Conservation (phyloP, 2,329 filamentous ascomycete species). For the Cladosporium sp. region DNA sequence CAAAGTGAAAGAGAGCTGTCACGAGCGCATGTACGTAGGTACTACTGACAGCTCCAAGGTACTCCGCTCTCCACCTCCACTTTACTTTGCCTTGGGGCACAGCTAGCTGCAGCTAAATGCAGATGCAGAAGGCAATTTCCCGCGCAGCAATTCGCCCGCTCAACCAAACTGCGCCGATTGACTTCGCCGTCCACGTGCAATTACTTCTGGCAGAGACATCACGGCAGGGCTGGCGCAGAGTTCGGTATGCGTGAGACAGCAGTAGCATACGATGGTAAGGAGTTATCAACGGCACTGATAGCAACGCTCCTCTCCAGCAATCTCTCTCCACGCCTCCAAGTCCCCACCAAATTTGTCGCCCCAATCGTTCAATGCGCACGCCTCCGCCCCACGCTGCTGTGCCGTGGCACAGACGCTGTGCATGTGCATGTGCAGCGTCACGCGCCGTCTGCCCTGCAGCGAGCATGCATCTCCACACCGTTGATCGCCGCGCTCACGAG, state of each 20-base stretch:
- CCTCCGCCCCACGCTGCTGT: background rate
- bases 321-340: background rate
- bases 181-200: constrained; percentile 8
- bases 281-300: background rate
- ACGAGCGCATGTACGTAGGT: background rate
- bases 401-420: constrained; percentile 9
- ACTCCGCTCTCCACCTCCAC: background rate
- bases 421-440: constrained; percentile 1
- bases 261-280: background rate
- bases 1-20: background rate
- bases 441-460: constrained; percentile 5
- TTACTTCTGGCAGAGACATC: background rate
- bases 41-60: background rate
- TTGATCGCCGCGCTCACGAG: background rate
- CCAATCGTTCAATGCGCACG: constrained; percentile 1
- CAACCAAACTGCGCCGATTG: constrained; percentile 3
- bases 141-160: background rate
- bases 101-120: background rate
- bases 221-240: background rate
- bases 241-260: background rate
- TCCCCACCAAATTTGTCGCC: background rate
- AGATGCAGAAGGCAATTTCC: constrained; percentile 9
- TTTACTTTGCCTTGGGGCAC: background rate
- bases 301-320: constrained; percentile 7
- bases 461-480: background rate